A percentile compares a stretch with the other conserved stretches of the same genome.
These are phyloP conservation scores for Piper betle DNA, from an alignment of 164 flowering plant genomes.

Conservation along the genomic window DNA sequence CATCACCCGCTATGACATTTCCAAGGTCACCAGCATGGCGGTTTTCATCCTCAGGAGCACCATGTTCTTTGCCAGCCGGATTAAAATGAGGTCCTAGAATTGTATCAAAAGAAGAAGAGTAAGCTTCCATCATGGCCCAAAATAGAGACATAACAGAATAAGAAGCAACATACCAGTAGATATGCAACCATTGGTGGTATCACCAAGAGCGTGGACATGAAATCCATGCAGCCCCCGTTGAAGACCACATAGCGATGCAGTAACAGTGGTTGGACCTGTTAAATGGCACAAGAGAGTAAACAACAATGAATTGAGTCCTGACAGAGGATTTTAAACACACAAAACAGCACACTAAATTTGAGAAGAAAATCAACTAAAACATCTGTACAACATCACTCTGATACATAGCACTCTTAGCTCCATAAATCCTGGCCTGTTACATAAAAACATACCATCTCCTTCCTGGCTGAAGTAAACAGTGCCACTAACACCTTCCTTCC, in stretches of 20 bases:
- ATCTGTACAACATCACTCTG: not conserved
- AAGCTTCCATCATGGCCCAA: not conserved
- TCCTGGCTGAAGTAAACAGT: slow-evolving; percentile 62
- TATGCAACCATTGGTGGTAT: slow-evolving; percentile 96
- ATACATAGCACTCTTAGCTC: not conserved
- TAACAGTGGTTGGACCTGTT: slow-evolving; percentile 71
- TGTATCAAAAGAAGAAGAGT: not conserved
- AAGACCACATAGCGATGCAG: slow-evolving; percentile 71
- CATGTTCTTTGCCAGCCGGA: slow-evolving; percentile 79
- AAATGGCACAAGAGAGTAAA: not conserved
- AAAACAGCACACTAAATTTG: not conserved
- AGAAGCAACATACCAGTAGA: slow-evolving; percentile 57
- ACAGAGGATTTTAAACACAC: too few species aligned
- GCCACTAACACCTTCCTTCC: slow-evolving; percentile 72
- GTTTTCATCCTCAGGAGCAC: slow-evolving; percentile 78
- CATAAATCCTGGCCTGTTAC: not conserved
- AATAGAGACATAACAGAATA: not conserved
- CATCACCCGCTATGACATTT: slow-evolving; percentile 63
- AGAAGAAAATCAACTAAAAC: not conserved
- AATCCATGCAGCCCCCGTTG: slow-evolving; percentile 89
- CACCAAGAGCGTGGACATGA: slow-evolving; percentile 97
- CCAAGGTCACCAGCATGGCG: slow-evolving; percentile 99
- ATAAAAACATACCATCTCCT: slow-evolving; percentile 56
- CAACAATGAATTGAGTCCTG: not conserved
- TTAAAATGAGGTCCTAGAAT: slow-evolving; percentile 63